Base-by-base conservation (phyloP, 805 yeast genomes). In the Starmerella stellata region DNA sequence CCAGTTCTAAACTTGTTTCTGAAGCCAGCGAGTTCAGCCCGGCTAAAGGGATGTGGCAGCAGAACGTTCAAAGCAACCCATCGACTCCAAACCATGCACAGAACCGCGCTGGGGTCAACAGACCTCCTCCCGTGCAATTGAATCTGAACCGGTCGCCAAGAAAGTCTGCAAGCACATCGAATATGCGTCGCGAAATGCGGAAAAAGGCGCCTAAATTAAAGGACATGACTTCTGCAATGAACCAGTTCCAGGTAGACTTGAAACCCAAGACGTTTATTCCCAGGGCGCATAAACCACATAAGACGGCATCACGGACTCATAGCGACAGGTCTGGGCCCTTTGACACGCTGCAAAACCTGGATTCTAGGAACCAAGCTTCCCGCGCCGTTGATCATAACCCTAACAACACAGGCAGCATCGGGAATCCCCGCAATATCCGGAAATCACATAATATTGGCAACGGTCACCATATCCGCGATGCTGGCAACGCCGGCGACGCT, bases 11-110 rank as follows among this genome's bases (percentile, higher is more conserved):
- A 30, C 49, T 53, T 9, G 56, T 54, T 7, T 42, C 54, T n/a
- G 52, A 38, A 15, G 56, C 58, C 3, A 50, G 52, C 24, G 54
- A 50, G 32, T 42, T 48, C 23, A 45, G 53, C 24, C 58, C 58
- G 2, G 58, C 58, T 21, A 51, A 52, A 45, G 58, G 58, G 3
- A 42, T 52, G 33, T 54, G 46, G 46, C 40, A 38, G 32, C 46
- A 44, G 27, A 36, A 27, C 5, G 18, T 20, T 20, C 23, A 32
- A 11, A 23, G 9, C 7, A 23, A 23, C 11, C 25, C 25, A 7
- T 7, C 7, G 9, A 7, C 25, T 7, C 25, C 25, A 7, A 11
- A 7, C 25, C 35, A 15, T 13, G 14, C 11, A 5, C 7, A n/a
- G 9, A 15, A 15, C 11, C 16, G 19, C 14, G 19, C 9, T 29